A percentile compares a stretch with the other conserved stretches of the same genome.
phyloP scores from a whole-genome alignment of 805 yeast species.

The Saturnispora mendoncae region DNA sequence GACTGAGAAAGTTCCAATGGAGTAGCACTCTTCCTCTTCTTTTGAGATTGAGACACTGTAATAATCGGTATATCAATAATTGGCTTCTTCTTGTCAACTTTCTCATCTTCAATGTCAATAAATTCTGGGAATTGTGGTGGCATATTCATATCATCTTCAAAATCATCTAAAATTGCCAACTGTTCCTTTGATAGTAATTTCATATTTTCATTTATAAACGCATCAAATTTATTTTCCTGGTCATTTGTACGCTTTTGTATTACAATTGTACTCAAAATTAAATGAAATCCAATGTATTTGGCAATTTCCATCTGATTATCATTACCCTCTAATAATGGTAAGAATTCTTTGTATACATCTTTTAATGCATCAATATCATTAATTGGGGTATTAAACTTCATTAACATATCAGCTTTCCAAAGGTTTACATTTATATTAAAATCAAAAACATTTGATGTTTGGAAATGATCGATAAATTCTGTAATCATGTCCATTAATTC shows the following conservation, averaged over 20 bases:
- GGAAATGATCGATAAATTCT: conserved; percentile 7
- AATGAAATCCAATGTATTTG: conserved; percentile 8
- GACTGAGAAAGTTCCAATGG: not conserved
- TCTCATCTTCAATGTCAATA: conserved; percentile 3
- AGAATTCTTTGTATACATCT: not conserved
- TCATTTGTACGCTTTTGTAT: conserved; percentile 4
- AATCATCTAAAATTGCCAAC: conserved; percentile 7
- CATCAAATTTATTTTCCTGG: not conserved
- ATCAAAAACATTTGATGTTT: conserved; percentile 6
- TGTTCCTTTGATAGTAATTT: conserved; percentile 8
- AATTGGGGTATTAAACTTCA: conserved; percentile 1
- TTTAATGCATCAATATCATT: conserved; percentile 4
- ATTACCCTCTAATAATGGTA: conserved; percentile 1
- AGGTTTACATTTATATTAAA: conserved; percentile 1
- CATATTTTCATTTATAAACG: not conserved
- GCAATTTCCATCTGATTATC: not conserved
- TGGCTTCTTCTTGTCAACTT: conserved; percentile 4
- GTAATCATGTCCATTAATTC: conserved; percentile 8
- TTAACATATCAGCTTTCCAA: conserved; percentile 4
- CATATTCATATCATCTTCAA: conserved; percentile 13
- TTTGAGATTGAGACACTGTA: conserved; percentile 5
- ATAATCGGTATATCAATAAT: not conserved
- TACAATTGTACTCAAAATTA: conserved; percentile 8
- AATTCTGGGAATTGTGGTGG: conserved; percentile 8
- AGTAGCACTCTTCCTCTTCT: not conserved